These are phyloP conservation scores for Trametes cubensis DNA, from an alignment of 768 basidiomycete species.

Conservation along the genomic window DNA sequence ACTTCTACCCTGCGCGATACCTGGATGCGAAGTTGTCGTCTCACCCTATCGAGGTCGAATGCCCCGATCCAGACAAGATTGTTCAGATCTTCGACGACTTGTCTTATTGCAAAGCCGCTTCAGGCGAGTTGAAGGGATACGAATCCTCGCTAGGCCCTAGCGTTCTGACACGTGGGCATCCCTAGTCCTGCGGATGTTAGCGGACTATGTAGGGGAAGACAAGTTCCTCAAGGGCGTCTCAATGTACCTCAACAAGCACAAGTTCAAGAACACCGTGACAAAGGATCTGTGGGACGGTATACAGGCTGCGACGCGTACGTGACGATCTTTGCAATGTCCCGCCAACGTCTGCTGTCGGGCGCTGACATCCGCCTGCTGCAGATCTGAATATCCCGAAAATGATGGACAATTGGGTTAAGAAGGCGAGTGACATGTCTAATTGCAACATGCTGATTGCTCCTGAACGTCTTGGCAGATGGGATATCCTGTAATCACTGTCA, in stretches of 20 bases:
- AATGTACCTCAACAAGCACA: constrained; percentile 84
- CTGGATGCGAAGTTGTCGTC: constrained; percentile 87
- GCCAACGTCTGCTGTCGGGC: too few relatives aligned
- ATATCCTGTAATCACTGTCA: constrained; percentile 87
- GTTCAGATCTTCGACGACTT: constrained; percentile 91
- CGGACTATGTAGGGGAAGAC: constrained; percentile 87
- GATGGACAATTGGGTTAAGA: constrained; percentile 90
- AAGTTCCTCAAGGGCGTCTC: constrained; percentile 86
- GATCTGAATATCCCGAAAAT: constrained; percentile 70
- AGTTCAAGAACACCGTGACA: constrained; percentile 84
- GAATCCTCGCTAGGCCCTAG: too few relatives aligned
- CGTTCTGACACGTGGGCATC: background rate
- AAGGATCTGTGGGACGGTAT: constrained; percentile 89
- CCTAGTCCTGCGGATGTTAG: constrained; percentile 87
- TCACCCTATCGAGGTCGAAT: constrained; percentile 92
- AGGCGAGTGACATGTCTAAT: constrained; percentile 42
- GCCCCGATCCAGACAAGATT: constrained; percentile 83
- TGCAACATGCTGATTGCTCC: background rate
- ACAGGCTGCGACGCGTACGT: constrained; percentile 61
- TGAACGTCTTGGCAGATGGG: constrained; percentile 50
- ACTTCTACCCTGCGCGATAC: constrained; percentile 74
- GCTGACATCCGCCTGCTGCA: constrained; percentile 21
- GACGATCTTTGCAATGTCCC: background rate
- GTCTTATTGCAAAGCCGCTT: constrained; percentile 84
- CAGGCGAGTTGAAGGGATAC: constrained; percentile 48